phyloP scores from a whole-genome alignment of 805 yeast species.

The Blastobotrys muscicola region DNA sequence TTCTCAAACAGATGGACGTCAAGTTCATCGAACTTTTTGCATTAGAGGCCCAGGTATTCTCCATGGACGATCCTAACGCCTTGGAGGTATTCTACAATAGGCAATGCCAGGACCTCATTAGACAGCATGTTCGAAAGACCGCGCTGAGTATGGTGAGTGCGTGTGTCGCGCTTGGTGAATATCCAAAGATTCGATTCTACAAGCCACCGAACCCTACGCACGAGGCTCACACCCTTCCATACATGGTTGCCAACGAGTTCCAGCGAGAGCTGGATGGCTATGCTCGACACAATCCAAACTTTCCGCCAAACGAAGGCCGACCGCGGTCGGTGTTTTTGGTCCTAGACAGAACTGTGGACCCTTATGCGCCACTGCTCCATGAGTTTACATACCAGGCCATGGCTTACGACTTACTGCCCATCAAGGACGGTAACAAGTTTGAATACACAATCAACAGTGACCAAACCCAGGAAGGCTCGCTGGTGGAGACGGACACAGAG shows the following conservation, averaged over 20 bases:
- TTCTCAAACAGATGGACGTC: conserved; percentile 27
- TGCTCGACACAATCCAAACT: conserved; percentile 57
- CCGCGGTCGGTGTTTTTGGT: conserved; percentile 69
- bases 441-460: conserved; percentile 39
- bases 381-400: conserved; percentile 88
- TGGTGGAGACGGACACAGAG: conserved; percentile 55
- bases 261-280: conserved; percentile 67
- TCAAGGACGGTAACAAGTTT: conserved; percentile 37
- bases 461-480: conserved; percentile 37
- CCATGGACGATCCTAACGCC: conserved; percentile 51
- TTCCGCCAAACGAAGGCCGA: conserved; percentile 46
- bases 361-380: conserved; percentile 75
- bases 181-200: conserved; percentile 75
- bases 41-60: conserved; percentile 58
- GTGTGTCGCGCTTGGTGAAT: conserved; percentile 76
- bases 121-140: conserved; percentile 45
- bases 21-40: conserved; percentile 50
- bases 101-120: conserved; percentile 52
- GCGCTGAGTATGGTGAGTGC: conserved; percentile 60
- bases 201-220: conserved; percentile 43
- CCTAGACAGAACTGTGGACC: conserved; percentile 76
- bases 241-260: conserved; percentile 60
- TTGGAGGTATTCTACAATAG: conserved; percentile 65
- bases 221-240: conserved; percentile 52
- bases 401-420: conserved; percentile 65